phyloP scores from a whole-genome alignment of 2,329 filamentous ascomycete species.

The Hypoxylon sp. region DNA sequence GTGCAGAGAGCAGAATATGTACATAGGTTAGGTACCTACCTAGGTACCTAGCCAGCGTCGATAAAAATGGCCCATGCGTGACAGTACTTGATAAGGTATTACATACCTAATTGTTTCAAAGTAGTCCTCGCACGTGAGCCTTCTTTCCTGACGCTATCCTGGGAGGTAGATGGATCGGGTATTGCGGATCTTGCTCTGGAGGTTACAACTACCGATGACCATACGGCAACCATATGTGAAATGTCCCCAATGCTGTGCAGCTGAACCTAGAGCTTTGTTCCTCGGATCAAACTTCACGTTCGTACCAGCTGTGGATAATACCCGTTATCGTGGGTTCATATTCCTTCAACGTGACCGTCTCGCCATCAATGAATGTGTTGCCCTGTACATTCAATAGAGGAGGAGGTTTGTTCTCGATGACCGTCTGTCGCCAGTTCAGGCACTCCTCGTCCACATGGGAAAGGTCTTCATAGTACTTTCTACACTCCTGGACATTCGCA shows the following conservation, averaged over 20 bases:
- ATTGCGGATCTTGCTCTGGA: background rate
- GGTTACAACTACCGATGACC: background rate
- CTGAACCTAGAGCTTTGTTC: background rate
- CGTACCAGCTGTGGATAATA: slow-evolving; percentile 64
- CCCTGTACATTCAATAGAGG: slow-evolving; percentile 73
- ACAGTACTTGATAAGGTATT: no score
- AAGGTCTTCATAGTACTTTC: slow-evolving; percentile 68
- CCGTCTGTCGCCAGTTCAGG: slow-evolving; percentile 59
- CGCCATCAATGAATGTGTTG: slow-evolving; percentile 63
- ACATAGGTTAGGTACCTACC: no score
- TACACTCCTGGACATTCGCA: slow-evolving; percentile 66
- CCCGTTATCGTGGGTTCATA: slow-evolving; percentile 68
- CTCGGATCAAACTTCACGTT: slow-evolving; percentile 49
- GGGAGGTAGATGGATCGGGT: no score
- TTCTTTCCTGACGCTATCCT: no score
- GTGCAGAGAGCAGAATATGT: no score
- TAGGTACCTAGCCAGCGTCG: no score
- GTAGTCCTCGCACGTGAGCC: no score
- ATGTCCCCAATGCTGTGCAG: background rate
- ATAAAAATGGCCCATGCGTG: no score
- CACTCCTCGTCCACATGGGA: slow-evolving; percentile 66
- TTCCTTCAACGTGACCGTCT: slow-evolving; percentile 63
- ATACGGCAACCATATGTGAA: background rate
- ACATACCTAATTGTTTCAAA: no score
- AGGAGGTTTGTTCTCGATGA: slow-evolving; percentile 68